These are phyloP conservation scores for Phytophthora pinifolia DNA, from an alignment of 352 stramenopile species.

Conservation along the genomic window DNA sequence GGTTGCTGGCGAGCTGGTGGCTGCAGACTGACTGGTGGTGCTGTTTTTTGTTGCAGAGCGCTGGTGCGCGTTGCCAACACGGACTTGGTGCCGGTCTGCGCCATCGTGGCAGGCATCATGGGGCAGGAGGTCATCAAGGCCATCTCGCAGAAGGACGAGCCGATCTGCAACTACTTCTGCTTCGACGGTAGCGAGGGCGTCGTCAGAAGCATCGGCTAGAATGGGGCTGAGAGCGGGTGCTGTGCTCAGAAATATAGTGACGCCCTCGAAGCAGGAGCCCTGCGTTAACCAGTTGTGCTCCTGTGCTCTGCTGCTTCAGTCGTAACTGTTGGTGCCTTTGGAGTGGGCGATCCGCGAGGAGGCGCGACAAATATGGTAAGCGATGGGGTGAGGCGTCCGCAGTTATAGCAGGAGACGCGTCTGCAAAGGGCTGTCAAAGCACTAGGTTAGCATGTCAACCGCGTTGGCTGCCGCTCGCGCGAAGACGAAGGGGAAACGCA, in stretches of 20 bases:
- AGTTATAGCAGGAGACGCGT: background rate
- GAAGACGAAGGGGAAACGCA: conserved; percentile 69
- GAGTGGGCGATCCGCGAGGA: conserved; percentile 1
- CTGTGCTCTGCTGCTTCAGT: conserved; percentile 1
- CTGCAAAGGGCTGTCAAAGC: background rate
- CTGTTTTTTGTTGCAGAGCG: conserved; percentile 21
- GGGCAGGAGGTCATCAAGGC: conserved; percentile 98
- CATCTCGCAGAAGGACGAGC: conserved; percentile 96
- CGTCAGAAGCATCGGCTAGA: conserved; percentile 63
- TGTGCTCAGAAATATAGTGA: conserved; percentile 16
- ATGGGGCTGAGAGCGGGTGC: background rate
- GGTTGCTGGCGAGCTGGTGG: background rate
- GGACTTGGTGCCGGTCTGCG: conserved; percentile 91
- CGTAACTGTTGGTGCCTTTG: conserved; percentile 16
- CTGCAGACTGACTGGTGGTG: conserved; percentile 1
- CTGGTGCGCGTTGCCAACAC: conserved; percentile 44
- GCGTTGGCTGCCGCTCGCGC: conserved; percentile 54
- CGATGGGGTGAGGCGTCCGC: too few relatives aligned
- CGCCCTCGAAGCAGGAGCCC: background rate
- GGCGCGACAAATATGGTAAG: background rate
- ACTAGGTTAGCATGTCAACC: conserved; percentile 51
- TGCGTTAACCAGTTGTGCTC: conserved; percentile 12
- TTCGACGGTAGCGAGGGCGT: conserved; percentile 83
- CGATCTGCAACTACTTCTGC: conserved; percentile 95
- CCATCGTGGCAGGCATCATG: conserved; percentile 96